Base-by-base conservation (phyloP, 805 yeast genomes). In the Starmerella khaoyaiensis region DNA sequence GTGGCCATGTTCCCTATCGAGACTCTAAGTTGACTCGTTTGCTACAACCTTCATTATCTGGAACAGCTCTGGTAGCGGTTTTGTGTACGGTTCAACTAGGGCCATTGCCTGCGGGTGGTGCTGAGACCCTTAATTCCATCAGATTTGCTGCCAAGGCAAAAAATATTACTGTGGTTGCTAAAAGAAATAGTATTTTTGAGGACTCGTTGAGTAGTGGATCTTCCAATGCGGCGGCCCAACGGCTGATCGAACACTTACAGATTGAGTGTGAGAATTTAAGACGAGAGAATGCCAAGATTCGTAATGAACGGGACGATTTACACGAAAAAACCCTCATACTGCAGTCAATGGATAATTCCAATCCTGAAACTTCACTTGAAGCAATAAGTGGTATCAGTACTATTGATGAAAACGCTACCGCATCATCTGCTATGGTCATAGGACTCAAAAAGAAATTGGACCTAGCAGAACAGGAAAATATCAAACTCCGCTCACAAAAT, bases 141-240 rank as follows among this genome's bases (percentile, higher is more conserved):
- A 61, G 97, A 36, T 90, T 90, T 62, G 97, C 95, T 0, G 80
- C 94, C 0, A 65, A 95, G 42, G 96, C 97, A 1, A 86, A 84
- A 52, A 83, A 87, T 55, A 74, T 90, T 35, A 66, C 74, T 10
- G 67, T 86, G 50, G 68, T 66, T 37, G 93, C 81, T 5, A 69
- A 69, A 36, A 69, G 69, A 16, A 50, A 57, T 27, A 51, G 48
- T 33, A 51, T 49, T 20, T 47, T 52, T 24, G 53, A 59, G 3
- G 54, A 54, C 1, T 34, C 24, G 8, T 18, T 16, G 9, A 35
- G 36, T 3, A 18, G 22, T 7, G 33, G 33, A 9, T 75, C 67
- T 12, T 68, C 65, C 15, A 33, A 21, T 21, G 12, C 20, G 5
- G 71, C 46, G 15, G 26, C 21, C 17, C 11, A 10, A 25, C 59